Percentiles rank a stretch among this genome's conserved stretches.
phyloP scores from a whole-genome alignment of 2,329 filamentous ascomycete genomes.

The Exophiala sp. region DNA sequence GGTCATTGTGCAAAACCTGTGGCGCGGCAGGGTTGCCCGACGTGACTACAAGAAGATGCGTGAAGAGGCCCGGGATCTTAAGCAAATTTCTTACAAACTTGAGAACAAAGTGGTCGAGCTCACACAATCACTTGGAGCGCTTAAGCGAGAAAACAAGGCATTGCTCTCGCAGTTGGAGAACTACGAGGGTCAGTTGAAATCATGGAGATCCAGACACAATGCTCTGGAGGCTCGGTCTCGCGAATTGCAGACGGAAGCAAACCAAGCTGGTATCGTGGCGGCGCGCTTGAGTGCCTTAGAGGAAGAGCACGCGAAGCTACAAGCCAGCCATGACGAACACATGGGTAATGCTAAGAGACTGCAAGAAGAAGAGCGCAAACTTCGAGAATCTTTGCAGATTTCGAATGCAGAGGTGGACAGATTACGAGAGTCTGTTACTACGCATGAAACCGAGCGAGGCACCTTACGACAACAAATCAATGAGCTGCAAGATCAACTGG shows the following conservation, averaged over 20 bases:
- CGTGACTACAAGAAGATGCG: conserved; percentile 82
- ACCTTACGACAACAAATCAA: conserved; percentile 80
- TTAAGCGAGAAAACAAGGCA: conserved; percentile 91
- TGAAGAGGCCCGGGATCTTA: conserved; percentile 94
- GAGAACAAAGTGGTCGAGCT: conserved; percentile 99
- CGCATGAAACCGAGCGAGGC: conserved; percentile 77
- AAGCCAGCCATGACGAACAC: conserved; percentile 84
- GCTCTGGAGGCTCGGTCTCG: conserved; percentile 82
- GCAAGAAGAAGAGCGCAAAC: conserved; percentile 84
- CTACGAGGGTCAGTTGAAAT: conserved; percentile 93
- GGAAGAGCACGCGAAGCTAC: conserved; percentile 88
- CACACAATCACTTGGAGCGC: conserved; percentile 83
- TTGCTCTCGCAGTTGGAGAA: conserved; percentile 84
- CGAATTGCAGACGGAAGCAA: conserved; percentile 92
- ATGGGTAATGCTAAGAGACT: conserved; percentile 84
- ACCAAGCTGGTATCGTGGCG: conserved; percentile 92
- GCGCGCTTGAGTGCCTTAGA: conserved; percentile 88
- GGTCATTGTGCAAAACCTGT: conserved; percentile 82
- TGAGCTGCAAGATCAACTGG: conserved; percentile 87
- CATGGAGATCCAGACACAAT: conserved; percentile 89
- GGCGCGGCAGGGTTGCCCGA: conserved; percentile 77
- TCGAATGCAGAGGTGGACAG: conserved; percentile 77
- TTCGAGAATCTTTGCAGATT: conserved; percentile 73
- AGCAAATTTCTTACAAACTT: conserved; percentile 98
- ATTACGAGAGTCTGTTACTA: conserved; percentile 66